Evolutionary conservation across 2,329 filamentous ascomycete genomes (phyloP).

Genomic region (Aspergillus nomiae): DNA sequence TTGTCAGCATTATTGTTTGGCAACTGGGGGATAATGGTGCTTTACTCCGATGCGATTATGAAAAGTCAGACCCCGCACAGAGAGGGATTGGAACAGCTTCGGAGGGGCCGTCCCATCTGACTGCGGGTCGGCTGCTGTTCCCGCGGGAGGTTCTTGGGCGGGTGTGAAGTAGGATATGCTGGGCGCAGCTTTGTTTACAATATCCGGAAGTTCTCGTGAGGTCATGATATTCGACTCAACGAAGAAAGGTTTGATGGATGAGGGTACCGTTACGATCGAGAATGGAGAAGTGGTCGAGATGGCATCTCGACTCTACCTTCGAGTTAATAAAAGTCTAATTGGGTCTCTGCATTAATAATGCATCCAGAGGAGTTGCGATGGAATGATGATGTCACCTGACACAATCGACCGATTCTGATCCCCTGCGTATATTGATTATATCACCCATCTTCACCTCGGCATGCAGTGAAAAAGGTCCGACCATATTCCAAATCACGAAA

Average conservation of each 20-base stretch:
- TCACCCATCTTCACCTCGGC: too few species aligned
- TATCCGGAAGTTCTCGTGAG: slow-evolving; percentile 27
- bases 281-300: neutral
- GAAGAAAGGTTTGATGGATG: neutral
- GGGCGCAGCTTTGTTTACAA: slow-evolving; percentile 37
- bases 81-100: slow-evolving; percentile 62
- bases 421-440: neutral
- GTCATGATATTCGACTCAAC: neutral
- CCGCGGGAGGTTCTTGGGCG: slow-evolving; percentile 38
- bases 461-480: too few species aligned
- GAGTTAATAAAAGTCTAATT: neutral
- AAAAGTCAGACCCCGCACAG: slow-evolving; percentile 60
- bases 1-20: neutral
- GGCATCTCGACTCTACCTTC: neutral
- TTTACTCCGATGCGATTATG: slow-evolving; percentile 46
- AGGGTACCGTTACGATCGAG: neutral
- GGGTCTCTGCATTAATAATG: neutral
- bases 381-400: neutral
- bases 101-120: slow-evolving; percentile 46
- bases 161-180: slow-evolving; percentile 47
- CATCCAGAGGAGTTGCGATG: neutral
- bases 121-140: slow-evolving; percentile 45
- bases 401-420: neutral
- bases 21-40: slow-evolving; percentile 29
- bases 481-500: neutral